phyloP scores from a whole-genome alignment of 2,329 filamentous ascomycete species.

The Scleromitrula shiraiana region DNA sequence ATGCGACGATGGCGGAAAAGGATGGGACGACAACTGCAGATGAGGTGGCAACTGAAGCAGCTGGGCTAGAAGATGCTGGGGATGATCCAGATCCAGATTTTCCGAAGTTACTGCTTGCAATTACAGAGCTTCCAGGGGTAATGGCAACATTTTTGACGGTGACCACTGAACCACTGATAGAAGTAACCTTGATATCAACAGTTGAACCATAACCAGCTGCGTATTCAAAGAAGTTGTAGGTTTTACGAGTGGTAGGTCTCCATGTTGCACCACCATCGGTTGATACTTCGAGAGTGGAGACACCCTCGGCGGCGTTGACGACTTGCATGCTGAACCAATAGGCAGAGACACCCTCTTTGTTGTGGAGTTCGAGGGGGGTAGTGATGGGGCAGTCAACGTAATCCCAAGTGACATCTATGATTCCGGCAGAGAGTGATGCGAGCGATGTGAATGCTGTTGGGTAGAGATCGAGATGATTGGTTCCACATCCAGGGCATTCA shows the following conservation, averaged over 20 bases:
- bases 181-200: constrained; percentile 50
- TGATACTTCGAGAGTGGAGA: constrained; percentile 51
- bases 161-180: constrained; percentile 41
- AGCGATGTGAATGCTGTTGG: constrained; percentile 41
- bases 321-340: constrained; percentile 58
- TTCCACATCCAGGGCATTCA: constrained; percentile 46
- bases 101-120: constrained; percentile 23
- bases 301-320: constrained; percentile 50
- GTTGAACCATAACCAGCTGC: constrained; percentile 46
- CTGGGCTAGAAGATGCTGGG: not conserved
- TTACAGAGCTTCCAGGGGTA: constrained; percentile 12
- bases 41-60: too few relatives aligned
- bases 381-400: constrained; percentile 44
- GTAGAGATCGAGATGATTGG: constrained; percentile 49
- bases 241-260: constrained; percentile 44
- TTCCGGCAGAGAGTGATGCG: constrained; percentile 36
- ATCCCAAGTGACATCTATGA: constrained; percentile 43
- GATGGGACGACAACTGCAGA: too few relatives aligned
- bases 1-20: not conserved
- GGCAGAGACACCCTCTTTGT: constrained; percentile 43
- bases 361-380: constrained; percentile 41
- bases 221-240: constrained; percentile 58
- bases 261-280: constrained; percentile 52
- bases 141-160: constrained; percentile 44
- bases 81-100: not conserved